Conservation (phyloP, 305 asterid genomes). For the Solanum aculeatissimum region DNA sequence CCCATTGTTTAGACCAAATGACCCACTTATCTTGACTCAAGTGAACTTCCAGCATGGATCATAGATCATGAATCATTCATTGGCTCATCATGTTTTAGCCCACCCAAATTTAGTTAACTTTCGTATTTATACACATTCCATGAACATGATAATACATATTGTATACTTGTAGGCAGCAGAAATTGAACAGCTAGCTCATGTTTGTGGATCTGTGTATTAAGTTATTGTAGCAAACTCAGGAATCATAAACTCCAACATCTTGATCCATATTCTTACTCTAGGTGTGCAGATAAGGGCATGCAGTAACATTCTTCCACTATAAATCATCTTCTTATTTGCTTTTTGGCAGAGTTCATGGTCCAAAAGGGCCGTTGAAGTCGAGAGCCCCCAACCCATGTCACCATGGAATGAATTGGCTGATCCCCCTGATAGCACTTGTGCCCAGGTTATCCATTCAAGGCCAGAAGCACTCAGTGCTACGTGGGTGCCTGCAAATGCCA, state of each 20-base stretch:
- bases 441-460: conserved; percentile 26
- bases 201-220: neutral
- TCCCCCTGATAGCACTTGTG: conserved; percentile 33
- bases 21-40: neutral
- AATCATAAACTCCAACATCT: neutral
- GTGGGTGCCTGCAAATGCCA: conserved; percentile 15
- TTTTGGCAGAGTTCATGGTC: conserved; percentile 35
- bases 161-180: neutral
- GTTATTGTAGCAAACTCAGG: neutral
- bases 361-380: conserved; percentile 29
- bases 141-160: neutral
- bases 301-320: neutral
- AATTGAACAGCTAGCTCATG: neutral
- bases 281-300: neutral
- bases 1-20: neutral
- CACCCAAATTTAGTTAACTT: neutral
- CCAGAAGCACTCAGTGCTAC: conserved; percentile 25
- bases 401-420: conserved; percentile 28
- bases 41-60: neutral
- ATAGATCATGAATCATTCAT: neutral
- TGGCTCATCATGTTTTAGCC: neutral
- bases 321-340: neutral
- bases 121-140: neutral
- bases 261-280: neutral
- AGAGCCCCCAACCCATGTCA: conserved; percentile 24